Conservation (phyloP, 2,329 filamentous ascomycete genomes). For the Aspergillus jensenii region DNA sequence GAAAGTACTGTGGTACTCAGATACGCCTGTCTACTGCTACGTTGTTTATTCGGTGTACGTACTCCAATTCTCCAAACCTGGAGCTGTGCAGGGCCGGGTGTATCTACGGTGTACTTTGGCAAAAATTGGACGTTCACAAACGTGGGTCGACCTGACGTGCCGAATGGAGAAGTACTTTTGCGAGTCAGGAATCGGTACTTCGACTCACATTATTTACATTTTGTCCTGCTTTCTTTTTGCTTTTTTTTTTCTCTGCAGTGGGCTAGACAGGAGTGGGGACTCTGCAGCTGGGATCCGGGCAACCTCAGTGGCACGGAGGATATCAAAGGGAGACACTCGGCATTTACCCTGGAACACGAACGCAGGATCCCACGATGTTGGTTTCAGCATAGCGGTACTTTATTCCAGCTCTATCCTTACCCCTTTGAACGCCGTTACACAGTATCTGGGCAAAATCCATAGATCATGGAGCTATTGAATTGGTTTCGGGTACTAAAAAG, state of each 20-base stretch:
- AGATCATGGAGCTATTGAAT: conserved; percentile 1
- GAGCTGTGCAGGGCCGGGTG: background rate
- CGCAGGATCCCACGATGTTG: background rate
- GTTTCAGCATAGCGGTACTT: background rate
- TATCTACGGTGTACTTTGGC: background rate
- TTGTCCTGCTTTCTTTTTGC: background rate
- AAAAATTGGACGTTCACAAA: background rate
- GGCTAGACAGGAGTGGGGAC: conserved; percentile 4
- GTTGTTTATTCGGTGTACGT: background rate
- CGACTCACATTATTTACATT: no score
- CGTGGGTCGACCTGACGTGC: background rate
- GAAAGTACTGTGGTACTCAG: background rate
- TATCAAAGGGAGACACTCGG: background rate
- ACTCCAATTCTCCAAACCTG: background rate
- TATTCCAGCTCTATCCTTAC: background rate
- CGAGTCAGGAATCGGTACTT: background rate
- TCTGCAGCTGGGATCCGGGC: background rate
- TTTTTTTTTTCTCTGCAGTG: background rate
- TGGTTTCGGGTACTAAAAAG: background rate
- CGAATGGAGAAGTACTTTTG: conserved; percentile 1
- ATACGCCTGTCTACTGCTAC: background rate
- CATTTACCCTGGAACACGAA: background rate
- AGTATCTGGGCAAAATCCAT: background rate
- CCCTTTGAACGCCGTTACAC: conserved; percentile 1
- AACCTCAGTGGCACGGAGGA: conserved; percentile 1